Evolutionary conservation across 2,329 filamentous ascomycete species (phyloP).

Genomic region (Trichoderma sp.): DNA sequence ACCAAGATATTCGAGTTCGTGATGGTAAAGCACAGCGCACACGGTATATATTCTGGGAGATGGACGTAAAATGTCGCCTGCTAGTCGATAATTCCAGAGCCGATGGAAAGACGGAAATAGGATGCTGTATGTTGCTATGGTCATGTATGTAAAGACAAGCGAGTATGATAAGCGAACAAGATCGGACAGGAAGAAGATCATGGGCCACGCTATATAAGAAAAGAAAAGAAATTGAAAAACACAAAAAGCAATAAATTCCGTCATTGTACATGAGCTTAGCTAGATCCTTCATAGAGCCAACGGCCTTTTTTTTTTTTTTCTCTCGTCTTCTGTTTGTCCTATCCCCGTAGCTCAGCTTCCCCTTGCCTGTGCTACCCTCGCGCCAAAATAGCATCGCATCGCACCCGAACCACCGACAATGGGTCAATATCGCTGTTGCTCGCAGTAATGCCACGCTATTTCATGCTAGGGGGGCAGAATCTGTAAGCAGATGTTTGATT

Average conservation of each 20-base stretch:
- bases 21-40: background rate
- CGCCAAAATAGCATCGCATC: background rate
- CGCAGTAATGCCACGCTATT: too few species aligned
- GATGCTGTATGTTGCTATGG: background rate
- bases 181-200: background rate
- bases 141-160: background rate
- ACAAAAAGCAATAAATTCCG: background rate
- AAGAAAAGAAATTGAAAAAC: background rate
- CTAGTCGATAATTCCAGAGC: background rate
- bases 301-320: background rate
- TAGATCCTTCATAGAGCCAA: background rate
- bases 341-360: constrained; percentile 10
- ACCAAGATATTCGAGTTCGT: background rate
- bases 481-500: background rate
- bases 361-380: background rate
- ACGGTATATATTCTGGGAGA: background rate
- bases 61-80: background rate
- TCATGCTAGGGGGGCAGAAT: background rate
- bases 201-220: background rate
- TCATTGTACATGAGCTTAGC: constrained; percentile 11
- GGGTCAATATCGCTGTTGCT: too few species aligned
- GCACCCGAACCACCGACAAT: background rate
- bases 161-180: background rate
- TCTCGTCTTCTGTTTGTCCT: background rate
- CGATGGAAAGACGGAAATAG: background rate